These are phyloP conservation scores for Fomitopsis pulvina DNA, from an alignment of 768 basidiomycete species.

Conservation along the genomic window DNA sequence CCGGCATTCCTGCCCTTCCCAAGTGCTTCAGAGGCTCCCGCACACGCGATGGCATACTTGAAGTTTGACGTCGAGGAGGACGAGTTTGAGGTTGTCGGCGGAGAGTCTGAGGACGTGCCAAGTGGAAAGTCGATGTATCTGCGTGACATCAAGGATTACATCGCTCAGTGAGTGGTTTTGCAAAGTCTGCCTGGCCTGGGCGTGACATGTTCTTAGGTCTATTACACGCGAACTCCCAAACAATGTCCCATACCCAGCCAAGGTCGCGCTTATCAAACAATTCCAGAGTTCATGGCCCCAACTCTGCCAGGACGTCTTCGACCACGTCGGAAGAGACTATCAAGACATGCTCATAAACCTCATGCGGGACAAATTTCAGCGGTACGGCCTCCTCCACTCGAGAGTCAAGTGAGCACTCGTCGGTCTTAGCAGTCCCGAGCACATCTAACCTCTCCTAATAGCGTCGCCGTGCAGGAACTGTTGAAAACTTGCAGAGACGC, in stretches of 20 bases:
- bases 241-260: conserved; percentile 37
- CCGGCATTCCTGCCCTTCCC: conserved; percentile 37
- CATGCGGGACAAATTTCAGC: conserved; percentile 31
- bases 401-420: conserved; percentile 26
- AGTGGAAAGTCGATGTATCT: conserved; percentile 23
- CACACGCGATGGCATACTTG: background rate
- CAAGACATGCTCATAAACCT: conserved; percentile 24
- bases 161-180: conserved; percentile 24
- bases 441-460: background rate
- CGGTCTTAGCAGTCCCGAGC: background rate
- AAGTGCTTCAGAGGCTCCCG: conserved; percentile 5
- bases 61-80: conserved; percentile 4
- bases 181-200: background rate
- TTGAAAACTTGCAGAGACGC: conserved; percentile 4
- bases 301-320: conserved; percentile 29
- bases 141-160: conserved; percentile 27
- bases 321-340: conserved; percentile 26
- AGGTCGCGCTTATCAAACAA: conserved; percentile 29
- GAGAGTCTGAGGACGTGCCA: background rate
- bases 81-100: background rate
- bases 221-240: conserved; percentile 38
- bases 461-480: conserved; percentile 11
- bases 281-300: conserved; percentile 33
- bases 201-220: conserved; percentile 21
- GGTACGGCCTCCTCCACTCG: conserved; percentile 29